Evolutionary conservation across 345 rosid genomes (phyloP).

Genomic region (Salix koriyanagi): DNA sequence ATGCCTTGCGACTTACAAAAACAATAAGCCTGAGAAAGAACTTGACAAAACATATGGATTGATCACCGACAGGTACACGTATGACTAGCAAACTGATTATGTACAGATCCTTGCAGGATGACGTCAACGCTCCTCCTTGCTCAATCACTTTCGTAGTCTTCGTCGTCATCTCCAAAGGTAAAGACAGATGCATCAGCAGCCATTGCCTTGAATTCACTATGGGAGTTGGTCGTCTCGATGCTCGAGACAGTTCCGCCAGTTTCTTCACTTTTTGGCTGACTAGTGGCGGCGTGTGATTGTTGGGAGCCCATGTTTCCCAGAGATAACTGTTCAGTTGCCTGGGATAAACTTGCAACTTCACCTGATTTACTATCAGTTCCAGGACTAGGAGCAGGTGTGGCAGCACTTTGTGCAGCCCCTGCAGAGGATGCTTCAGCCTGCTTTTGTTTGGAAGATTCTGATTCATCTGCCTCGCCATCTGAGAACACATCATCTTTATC

Average conservation of each 20-base stretch:
- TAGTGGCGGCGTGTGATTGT: not conserved
- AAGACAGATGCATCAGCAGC: slow-evolving; percentile 93
- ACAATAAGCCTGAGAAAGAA: not conserved
- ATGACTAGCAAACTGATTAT: slow-evolving; percentile 9
- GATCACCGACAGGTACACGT: not conserved
- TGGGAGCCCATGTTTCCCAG: slow-evolving; percentile 24
- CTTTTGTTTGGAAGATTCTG: slow-evolving; percentile 32
- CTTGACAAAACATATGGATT: not conserved
- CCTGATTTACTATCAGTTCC: slow-evolving; percentile 29
- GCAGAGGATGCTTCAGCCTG: slow-evolving; percentile 29
- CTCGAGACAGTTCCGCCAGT: slow-evolving; percentile 24
- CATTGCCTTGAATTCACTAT: slow-evolving; percentile 66
- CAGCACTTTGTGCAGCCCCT: slow-evolving; percentile 13
- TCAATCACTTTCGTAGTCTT: slow-evolving; percentile 74
- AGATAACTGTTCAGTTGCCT: slow-evolving; percentile 44
- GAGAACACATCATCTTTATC: slow-evolving; percentile 82
- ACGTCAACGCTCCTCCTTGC: not conserved
- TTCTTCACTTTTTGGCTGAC: slow-evolving; percentile 18
- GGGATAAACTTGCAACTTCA: slow-evolving; percentile 38
- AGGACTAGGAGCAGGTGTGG: slow-evolving; percentile 1
- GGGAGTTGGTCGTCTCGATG: slow-evolving; percentile 17
- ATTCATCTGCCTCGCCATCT: slow-evolving; percentile 68
- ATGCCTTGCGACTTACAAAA: not conserved
- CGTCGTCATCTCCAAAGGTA: slow-evolving; percentile 82
- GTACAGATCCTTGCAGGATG: slow-evolving; percentile 4